These are phyloP conservation scores for Malus fusca DNA, from an alignment of 306 rosid genomes.

Conservation along the genomic window DNA sequence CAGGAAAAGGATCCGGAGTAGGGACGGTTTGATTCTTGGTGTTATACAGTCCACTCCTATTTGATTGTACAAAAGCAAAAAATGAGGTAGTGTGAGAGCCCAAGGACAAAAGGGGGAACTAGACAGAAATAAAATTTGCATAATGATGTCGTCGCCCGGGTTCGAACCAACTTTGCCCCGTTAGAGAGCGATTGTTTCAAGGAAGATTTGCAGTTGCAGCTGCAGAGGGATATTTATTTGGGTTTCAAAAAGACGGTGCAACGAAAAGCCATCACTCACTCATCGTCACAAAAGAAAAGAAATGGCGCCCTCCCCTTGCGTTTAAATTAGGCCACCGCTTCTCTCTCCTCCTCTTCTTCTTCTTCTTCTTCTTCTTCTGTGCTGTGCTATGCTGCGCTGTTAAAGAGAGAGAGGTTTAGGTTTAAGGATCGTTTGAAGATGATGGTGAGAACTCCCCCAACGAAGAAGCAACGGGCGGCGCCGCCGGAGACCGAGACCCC, in stretches of 20 bases:
- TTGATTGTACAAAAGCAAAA: no score
- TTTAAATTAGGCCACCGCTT: background rate
- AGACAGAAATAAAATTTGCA: no score
- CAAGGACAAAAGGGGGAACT: background rate
- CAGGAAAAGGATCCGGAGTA: no score
- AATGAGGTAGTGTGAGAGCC: no score
- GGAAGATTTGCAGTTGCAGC: no score
- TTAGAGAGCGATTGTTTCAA: background rate
- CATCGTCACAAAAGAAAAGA: background rate
- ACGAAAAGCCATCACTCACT: background rate
- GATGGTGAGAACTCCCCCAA: slow-evolving; percentile 70
- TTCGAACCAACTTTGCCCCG: background rate
- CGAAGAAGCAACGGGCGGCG: slow-evolving; percentile 61
- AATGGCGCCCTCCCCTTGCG: slow-evolving; percentile 16
- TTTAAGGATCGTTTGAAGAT: slow-evolving; percentile 17
- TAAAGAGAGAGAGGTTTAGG: background rate
- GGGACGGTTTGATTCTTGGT: no score
- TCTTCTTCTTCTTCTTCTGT: no score
- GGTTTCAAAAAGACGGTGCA: background rate
- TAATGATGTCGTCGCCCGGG: no score
- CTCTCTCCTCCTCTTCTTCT: background rate
- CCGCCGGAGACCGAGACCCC: slow-evolving; percentile 24
- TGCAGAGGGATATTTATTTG: no score
- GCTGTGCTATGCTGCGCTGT: background rate
- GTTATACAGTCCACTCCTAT: no score